phyloP scores from a whole-genome alignment of 345 rosid genomes.

The Dipteronia dyeriana region DNA sequence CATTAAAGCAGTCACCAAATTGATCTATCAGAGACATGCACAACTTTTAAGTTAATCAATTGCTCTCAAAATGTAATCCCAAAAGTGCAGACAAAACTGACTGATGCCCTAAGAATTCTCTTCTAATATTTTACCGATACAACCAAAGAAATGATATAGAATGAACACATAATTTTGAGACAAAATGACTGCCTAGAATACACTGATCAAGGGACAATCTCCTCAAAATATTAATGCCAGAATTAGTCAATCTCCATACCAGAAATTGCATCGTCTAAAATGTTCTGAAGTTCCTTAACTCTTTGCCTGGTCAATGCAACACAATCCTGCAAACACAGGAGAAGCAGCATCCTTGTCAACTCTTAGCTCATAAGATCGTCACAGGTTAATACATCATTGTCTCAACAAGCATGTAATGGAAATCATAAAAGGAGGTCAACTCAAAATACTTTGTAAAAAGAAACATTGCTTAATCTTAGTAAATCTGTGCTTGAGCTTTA shows the following conservation, averaged over 20 bases:
- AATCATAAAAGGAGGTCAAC: background rate
- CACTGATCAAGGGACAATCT: slow-evolving; percentile 6
- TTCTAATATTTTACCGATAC: background rate
- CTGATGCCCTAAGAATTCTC: background rate
- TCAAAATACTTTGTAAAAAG: background rate
- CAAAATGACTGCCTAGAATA: slow-evolving; percentile 1
- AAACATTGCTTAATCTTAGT: background rate
- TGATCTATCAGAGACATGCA: background rate
- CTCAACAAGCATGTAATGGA: slow-evolving; percentile 2
- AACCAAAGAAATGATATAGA: slow-evolving; percentile 13
- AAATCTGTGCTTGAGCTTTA: background rate
- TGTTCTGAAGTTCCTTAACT: slow-evolving; percentile 47
- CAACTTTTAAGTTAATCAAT: background rate
- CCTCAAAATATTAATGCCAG: background rate
- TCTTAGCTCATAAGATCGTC: background rate
- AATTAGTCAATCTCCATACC: slow-evolving; percentile 54
- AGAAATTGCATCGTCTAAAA: slow-evolving; percentile 57
- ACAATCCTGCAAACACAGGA: slow-evolving; percentile 53
- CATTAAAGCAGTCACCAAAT: background rate
- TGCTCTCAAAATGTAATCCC: background rate
- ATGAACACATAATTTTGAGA: slow-evolving; percentile 7
- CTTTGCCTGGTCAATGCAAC: slow-evolving; percentile 63
- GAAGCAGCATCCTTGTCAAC: slow-evolving; percentile 4
- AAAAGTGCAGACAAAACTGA: slow-evolving; percentile 11
- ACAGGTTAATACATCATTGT: background rate